These are phyloP conservation scores for Aspergillus olivimuriae DNA, from an alignment of 495 filamentous ascomycete genomes.

Conservation along the genomic window DNA sequence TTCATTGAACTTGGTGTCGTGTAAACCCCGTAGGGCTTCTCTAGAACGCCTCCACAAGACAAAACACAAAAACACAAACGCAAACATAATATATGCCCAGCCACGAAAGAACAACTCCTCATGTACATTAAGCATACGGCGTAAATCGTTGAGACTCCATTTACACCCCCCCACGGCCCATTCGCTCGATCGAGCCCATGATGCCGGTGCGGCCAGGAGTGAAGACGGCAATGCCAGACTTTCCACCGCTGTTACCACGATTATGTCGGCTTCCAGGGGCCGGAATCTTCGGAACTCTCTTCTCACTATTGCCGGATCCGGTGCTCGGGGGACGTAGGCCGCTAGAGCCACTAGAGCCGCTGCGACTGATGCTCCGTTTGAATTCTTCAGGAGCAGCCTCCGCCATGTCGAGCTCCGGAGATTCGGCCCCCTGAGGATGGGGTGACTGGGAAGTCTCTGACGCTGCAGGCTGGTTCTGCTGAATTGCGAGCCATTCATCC, in stretches of 20 bases:
- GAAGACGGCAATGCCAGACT: constrained; percentile 38
- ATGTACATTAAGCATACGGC: background rate
- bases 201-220: constrained; percentile 51
- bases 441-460: constrained; percentile 4
- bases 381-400: constrained; percentile 18
- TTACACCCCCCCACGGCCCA: constrained; percentile 42
- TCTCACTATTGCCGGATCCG: constrained; percentile 19
- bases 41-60: too few relatives aligned
- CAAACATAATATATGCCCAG: background rate
- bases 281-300: constrained; percentile 27
- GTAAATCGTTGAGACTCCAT: constrained; percentile 4
- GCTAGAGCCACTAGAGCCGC: constrained; percentile 21
- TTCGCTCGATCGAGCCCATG: constrained; percentile 67
- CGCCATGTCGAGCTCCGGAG: constrained; percentile 6
- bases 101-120: background rate
- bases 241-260: constrained; percentile 34
- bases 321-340: constrained; percentile 30
- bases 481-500: constrained; percentile 75
- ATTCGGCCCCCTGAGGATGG: constrained; percentile 7
- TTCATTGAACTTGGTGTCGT: too few relatives aligned
- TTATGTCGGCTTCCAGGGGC: constrained; percentile 25
- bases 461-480: constrained; percentile 28
- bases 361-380: constrained; percentile 21
- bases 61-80: background rate
- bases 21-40: too few relatives aligned